Evolutionary conservation across 2,329 filamentous ascomycete genomes (phyloP), one percentile per base, ranked within the genome.

Genomic region (Xylaria polymorpha): DNA sequence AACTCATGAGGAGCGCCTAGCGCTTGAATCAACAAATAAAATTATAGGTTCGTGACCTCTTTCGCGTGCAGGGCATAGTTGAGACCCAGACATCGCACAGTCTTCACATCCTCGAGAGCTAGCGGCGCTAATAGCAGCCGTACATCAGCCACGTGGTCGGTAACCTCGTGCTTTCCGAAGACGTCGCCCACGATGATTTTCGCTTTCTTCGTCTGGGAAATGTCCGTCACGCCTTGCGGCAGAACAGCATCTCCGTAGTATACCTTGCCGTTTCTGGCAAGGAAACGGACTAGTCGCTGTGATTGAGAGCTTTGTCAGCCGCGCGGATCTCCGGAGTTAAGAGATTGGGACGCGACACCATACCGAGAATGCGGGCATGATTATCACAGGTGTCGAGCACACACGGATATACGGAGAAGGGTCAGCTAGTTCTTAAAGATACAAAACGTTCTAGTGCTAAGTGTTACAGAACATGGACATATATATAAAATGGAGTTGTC

Each of bases 241-340:
- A 93, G 85, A 65, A 94, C 88, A 69, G 92, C 91, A 80, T 94
- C 91, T 73, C 92, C 92, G 72, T 93, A 92, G 80, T 92, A 91
- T 43, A 87, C 86, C 65, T 84, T 84, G 77, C 91, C 91, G 75
- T 94, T 90, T 74, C 86, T 88, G 74, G 91, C 89, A 9, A 93
- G 85, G 81, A 94, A 94, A 62, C 92, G 90, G 73, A 94, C 83
- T 46, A 94, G 89, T 75, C 90, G 88, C 89, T 93, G 75, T 41
- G 37, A 63, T 60, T 43, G 51, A 37, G 20, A 18, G 35, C 32
- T 57, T 55, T 55, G 69, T 64, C 20, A 63, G 63, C 32, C 50
- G 20, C 51, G 56, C 46, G 32, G 37, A 29, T 12, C 48, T 58
- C 15, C 10, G 15, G 43, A 22, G n/a, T 22, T 22, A 29, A 41